Evolutionary conservation across 2,329 filamentous ascomycete genomes (phyloP), one percentile per base, ranked within the genome.

Genomic region (Colletotrichum euphorbiae): DNA sequence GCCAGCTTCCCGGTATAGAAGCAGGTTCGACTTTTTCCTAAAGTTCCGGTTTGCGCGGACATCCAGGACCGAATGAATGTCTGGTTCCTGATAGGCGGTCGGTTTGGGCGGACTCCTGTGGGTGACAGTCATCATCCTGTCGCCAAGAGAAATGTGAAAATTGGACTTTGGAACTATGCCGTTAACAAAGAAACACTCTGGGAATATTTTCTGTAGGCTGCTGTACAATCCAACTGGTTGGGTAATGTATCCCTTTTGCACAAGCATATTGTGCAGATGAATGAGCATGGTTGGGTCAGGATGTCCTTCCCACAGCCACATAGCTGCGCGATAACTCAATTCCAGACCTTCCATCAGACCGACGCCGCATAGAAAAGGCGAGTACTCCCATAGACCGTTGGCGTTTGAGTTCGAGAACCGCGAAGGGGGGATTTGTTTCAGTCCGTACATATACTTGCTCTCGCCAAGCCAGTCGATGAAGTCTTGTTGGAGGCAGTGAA

Each of bases 181-280:
- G 17, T 51, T n/a, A 2, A 6, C 24, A n/a, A 63, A 63, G 11
- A 64, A 45, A 3, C 42, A 13, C 8, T 52, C 45, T 9, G 17
- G 7, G 5, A 64, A 51, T 9, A 31, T 6, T 4, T 43, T 21
- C 24, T 52, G 43, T 1, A 82, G 60, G 4, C 56, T 70, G 2
- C 43, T 68, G 51, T 75, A 82, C 4, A 84, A 43, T 1, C 73
- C 75, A 1, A 82, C 59, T 1, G 74, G 73, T 31, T 75, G 28
- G 2, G 57, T 67, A n/a, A 85, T 75, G 43, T 80, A 79, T 0
- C 78, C 78, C 51, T 77, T 80, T 51, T 81, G 71, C 0, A 82
- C 76, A 2, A 85, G 77, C 79, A 84, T 82, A 72, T 84, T 83
- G 74, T 85, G 79, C 6, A 85, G 73, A 67, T 85, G 83, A 1